These are phyloP conservation scores for Talaromyces sp. DNA, from an alignment of 2,329 filamentous ascomycete genomes.

Conservation along the genomic window DNA sequence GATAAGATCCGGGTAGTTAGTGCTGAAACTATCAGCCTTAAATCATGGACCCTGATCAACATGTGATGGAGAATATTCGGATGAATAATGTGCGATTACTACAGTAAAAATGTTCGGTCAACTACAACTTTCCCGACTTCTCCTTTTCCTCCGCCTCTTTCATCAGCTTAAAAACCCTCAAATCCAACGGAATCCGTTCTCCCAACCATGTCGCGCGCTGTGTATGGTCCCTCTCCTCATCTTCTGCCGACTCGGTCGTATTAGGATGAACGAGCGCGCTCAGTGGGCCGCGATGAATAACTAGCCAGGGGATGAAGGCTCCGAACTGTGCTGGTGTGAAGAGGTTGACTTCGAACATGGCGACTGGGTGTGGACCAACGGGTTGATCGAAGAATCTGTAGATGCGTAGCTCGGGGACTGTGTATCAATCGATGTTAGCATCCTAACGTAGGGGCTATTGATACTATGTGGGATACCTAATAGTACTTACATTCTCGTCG, in stretches of 20 bases:
- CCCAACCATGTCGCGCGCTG: slow-evolving; percentile 50
- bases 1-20: no score
- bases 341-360: slow-evolving; percentile 92
- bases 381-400: slow-evolving; percentile 77
- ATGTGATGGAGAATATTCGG: no score
- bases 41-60: no score
- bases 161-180: slow-evolving; percentile 40
- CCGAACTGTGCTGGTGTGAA: slow-evolving; percentile 87
- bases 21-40: no score
- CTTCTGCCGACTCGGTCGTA: slow-evolving; percentile 46
- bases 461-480: no score
- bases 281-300: slow-evolving; percentile 77
- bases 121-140: slow-evolving; percentile 15
- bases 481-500: slow-evolving; percentile 69
- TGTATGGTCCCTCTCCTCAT: slow-evolving; percentile 57
- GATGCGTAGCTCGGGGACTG: slow-evolving; percentile 82
- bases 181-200: slow-evolving; percentile 49
- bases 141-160: slow-evolving; percentile 25
- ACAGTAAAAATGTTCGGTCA: no score
- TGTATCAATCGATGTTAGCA: no score
- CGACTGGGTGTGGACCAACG: slow-evolving; percentile 77
- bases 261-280: slow-evolving; percentile 84
- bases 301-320: slow-evolving; percentile 83
- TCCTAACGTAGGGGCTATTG: no score
- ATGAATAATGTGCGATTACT: no score